Base-by-base conservation (phyloP, 2,329 filamentous ascomycete genomes). In the Aspergillus brasiliensis region DNA sequence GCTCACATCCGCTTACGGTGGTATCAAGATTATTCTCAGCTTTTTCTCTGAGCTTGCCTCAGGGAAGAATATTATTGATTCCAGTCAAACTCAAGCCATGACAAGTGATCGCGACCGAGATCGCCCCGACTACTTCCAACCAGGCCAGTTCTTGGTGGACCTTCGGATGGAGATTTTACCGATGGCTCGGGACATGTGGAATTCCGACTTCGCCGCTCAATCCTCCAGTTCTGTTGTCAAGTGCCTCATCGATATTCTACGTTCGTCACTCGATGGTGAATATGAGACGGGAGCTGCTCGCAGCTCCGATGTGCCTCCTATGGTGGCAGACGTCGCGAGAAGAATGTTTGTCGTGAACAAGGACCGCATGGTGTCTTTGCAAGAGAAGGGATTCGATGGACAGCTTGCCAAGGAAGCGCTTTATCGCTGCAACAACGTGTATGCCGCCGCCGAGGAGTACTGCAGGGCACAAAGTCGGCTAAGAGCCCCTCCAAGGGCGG, bases 81-180 rank as follows among this genome's bases (percentile, higher is more conserved):
- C 93, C 1, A 79, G 83, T 31, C 87, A 88, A 69, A 86, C 87
- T 8, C 77, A 81, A 47, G 77, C 81, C 25, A 80, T 87, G 73
- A 78, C 80, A 60, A 77, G 77, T 57, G 84, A 87, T 8, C 80
- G 83, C 47, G 84, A 88, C 51, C 77, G 83, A 37, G 81, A 82
- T 52, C 80, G 82, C 27, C 75, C 83, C 8, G 86, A 89, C 67
- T 86, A 83, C 67, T 91, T 91, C 73, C 79, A 82, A 8, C 83
- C 87, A 13, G 82, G 86, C 1, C 94, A 97, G 68, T 90, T 98
- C 57, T 80, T 97, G 13, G 87, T 98, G 5, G 94, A 98, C 73
- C 78, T 98, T 44, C 89, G 95, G 44, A 87, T 90, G 77, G 86
- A 88, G 25, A 86, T 97, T 25, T 79, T 97, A 13, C 91, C 92